Evolutionary conservation across 108 stramenopile species (phyloP), one percentile per base, ranked within the genome.

Genomic region (Pseudonitzschia pungens): DNA sequence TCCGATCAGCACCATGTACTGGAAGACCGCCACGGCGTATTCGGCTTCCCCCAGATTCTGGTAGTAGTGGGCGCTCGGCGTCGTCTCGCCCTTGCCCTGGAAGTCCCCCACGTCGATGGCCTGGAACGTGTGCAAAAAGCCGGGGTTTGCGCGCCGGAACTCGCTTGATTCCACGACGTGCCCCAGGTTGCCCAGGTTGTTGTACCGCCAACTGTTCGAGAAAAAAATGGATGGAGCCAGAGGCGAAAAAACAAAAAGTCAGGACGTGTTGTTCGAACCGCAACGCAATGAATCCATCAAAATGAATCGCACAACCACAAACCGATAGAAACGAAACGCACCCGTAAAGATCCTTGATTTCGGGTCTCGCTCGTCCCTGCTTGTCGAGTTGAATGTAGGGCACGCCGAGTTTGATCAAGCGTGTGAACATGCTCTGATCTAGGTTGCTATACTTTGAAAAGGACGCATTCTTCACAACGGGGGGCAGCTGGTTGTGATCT

Each of bases 41-140:
- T 99, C 99, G 2, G 99, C 99, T 74, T 99, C 98, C 10, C 96
- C 98, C 2, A 98, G 70, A 75, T 99, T 99, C 80, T 99, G 98
- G 73, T 93, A 96, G 59, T 90, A 98, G 73, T 94, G 90, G 18
- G 96, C 86, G 5, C 94, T 94, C n/a, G 96, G 96, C 4, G 89
- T 75, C 26, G 84, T 75, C 71, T 96, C 96, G 42, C 97, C 96
- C 54, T 85, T 83, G 31, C 94, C 94, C 63, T 96, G 80, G 71
- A 95, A 98, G 72, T 97, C 97, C 24, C 84, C 87, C 32, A 98
- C 98, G 75, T 98, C 86, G 58, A 99, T 86, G 40, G 98, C 54
- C 76, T 99, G 99, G 50, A 80, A 91, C 54, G 92, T 88, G 73
- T 89, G 87, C 9, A 81, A 93, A 48, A 99, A 91, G 14, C 98